These are phyloP conservation scores for Mycena polygramma DNA, from an alignment of 768 basidiomycete genomes.

Conservation along the genomic window DNA sequence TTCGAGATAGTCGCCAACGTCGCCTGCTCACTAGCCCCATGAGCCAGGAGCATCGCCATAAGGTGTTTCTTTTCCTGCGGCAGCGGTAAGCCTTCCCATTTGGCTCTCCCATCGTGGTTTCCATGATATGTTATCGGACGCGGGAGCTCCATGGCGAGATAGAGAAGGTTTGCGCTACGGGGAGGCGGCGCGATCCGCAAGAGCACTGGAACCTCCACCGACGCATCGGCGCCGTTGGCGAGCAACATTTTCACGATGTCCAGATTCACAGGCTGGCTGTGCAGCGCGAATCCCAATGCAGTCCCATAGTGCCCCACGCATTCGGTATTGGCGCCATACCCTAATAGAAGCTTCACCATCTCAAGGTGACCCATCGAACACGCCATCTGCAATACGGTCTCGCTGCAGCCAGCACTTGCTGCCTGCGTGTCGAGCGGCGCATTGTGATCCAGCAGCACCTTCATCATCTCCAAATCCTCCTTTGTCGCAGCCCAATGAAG, in stretches of 20 bases:
- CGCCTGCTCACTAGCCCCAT: constrained; percentile 10
- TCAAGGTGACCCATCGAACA: constrained; percentile 7
- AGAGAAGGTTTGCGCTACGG: constrained; percentile 8
- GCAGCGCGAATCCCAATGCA: constrained; percentile 26
- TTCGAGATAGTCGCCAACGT: constrained; percentile 42
- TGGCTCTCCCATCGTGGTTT: background rate
- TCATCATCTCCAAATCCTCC: constrained; percentile 13
- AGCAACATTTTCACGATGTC: constrained; percentile 19
- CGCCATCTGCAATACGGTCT: constrained; percentile 1
- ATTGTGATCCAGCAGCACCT: constrained; percentile 10
- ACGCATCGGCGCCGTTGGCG: constrained; percentile 12
- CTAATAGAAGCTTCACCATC: constrained; percentile 11
- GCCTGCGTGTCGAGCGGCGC: background rate
- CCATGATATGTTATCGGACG: background rate
- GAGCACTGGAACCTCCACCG: constrained; percentile 10
- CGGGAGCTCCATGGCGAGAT: constrained; percentile 8
- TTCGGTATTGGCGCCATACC: constrained; percentile 3
- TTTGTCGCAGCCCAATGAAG: constrained; percentile 1
- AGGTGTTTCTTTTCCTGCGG: background rate
- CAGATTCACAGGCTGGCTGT: background rate
- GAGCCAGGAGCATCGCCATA: constrained; percentile 18
- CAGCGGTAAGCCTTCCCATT: constrained; percentile 21
- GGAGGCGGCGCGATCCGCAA: background rate
- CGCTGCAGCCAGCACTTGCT: background rate
- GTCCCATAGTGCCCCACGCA: background rate